Evolutionary conservation across 2,329 filamentous ascomycete species (phyloP).

Genomic region (Alternaria novae-zelandiae): DNA sequence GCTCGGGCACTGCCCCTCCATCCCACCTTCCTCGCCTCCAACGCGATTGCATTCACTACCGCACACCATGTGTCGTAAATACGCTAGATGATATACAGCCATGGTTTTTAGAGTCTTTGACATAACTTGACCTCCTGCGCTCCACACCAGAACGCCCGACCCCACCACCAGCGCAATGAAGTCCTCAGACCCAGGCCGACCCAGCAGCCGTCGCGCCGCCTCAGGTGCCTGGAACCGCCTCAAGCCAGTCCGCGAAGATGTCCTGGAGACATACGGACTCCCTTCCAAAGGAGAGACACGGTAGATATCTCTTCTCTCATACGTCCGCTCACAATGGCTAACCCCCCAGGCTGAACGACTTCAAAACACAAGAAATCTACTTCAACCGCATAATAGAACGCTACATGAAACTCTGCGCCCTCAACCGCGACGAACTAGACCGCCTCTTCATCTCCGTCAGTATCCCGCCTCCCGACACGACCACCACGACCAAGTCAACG

Average conservation of each 20-base stretch:
- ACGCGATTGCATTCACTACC: conserved; percentile 22
- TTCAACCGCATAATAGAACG: conserved; percentile 86
- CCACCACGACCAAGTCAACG: background rate
- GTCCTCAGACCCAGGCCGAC: conserved; percentile 39
- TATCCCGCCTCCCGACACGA: conserved; percentile 3
- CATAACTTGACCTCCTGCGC: background rate
- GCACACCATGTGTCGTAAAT: conserved; percentile 10
- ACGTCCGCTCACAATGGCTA: background rate
- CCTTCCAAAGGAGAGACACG: conserved; percentile 90
- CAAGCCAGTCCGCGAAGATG: conserved; percentile 76
- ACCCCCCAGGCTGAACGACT: conserved; percentile 58
- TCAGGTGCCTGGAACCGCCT: conserved; percentile 56
- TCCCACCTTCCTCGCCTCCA: conserved; percentile 30
- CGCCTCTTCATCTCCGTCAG: conserved; percentile 74
- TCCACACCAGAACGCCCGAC: background rate
- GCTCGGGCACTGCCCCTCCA: conserved; percentile 23
- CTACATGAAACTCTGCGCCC: conserved; percentile 88
- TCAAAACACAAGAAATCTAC: conserved; percentile 81
- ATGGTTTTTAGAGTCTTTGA: background rate
- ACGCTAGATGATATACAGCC: background rate
- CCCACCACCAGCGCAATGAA: conserved; percentile 27
- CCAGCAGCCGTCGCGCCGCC: conserved; percentile 46
- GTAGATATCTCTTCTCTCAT: conserved; percentile 53
- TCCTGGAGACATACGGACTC: conserved; percentile 80
- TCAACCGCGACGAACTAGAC: conserved; percentile 74